Evolutionary conservation across 2,329 filamentous ascomycete genomes (phyloP).

Genomic region (Fusarium sororula): DNA sequence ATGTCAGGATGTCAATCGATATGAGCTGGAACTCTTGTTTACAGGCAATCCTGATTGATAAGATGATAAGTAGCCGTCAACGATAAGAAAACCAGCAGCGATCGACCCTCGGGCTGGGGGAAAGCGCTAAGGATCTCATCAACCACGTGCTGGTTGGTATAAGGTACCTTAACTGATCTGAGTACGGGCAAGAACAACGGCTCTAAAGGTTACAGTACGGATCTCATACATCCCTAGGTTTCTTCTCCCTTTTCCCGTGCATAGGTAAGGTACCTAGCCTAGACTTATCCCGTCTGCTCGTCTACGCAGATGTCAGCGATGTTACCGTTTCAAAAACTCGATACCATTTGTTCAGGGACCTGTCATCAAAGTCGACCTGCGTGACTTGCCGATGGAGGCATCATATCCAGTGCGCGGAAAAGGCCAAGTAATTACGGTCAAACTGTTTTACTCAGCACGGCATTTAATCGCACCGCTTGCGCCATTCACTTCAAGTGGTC

Average conservation of each 20-base stretch:
- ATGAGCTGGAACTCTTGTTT: neutral
- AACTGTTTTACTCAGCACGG: constrained; percentile 32
- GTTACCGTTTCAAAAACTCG: neutral
- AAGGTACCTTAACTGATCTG: neutral
- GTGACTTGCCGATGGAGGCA: constrained; percentile 20
- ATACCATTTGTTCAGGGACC: neutral
- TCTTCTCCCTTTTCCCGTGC: neutral
- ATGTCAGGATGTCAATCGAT: neutral
- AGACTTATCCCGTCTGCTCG: neutral
- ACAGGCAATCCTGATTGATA: constrained; percentile 8
- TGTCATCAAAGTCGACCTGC: constrained; percentile 1
- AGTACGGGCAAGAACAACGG: neutral
- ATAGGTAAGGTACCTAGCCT: neutral
- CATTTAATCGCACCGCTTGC: constrained; percentile 37
- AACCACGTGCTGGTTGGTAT: constrained; percentile 11
- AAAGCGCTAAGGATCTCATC: neutral
- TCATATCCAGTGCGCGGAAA: constrained; percentile 2
- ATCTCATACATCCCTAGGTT: no score
- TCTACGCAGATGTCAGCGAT: neutral
- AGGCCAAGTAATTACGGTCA: constrained; percentile 6
- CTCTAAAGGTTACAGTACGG: neutral
- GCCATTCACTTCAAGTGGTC: constrained; percentile 33
- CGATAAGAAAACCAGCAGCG: constrained; percentile 13
- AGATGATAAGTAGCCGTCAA: constrained; percentile 8
- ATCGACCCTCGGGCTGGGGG: constrained; percentile 5